A percentile compares a stretch with the other conserved stretches of the same genome.
Evolutionary conservation across 2,329 filamentous ascomycete genomes (phyloP).

Genomic region (Plectosphaerella sp.): DNA sequence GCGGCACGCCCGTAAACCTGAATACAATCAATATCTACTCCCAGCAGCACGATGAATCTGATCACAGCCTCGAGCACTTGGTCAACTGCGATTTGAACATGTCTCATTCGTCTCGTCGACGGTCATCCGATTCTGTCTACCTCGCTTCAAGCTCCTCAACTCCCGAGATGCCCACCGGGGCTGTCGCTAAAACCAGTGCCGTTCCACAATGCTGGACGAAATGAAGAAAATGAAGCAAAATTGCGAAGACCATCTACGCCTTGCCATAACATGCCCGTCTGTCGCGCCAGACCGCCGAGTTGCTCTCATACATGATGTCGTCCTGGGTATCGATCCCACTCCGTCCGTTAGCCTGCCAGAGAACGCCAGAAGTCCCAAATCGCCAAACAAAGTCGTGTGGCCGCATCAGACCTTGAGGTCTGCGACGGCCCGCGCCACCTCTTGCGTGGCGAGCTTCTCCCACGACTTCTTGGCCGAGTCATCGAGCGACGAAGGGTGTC

Average conservation of each 20-base stretch:
- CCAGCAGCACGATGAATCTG: no score
- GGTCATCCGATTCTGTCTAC: no score
- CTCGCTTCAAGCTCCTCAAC: no score
- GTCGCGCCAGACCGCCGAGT: neutral
- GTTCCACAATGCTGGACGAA: neutral
- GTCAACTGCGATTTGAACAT: no score
- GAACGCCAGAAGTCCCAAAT: neutral
- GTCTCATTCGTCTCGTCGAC: no score
- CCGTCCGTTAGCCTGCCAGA: neutral
- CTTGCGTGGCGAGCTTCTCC: conserved; percentile 71
- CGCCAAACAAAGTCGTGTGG: neutral
- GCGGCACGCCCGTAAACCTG: no score
- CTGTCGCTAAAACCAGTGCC: no score
- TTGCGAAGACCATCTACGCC: neutral
- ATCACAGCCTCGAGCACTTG: no score
- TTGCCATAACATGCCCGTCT: neutral
- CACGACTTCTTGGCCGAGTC: conserved; percentile 63
- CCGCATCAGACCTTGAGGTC: conserved; percentile 28
- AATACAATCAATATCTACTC: no score
- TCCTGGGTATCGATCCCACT: conserved; percentile 17
- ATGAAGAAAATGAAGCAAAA: neutral
- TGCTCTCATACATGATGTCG: neutral
- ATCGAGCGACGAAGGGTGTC: conserved; percentile 53
- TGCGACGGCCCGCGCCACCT: conserved; percentile 72
- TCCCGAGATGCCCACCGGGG: no score